Percentiles rank a stretch among this genome's conserved stretches.
Evolutionary conservation across 768 basidiomycete genomes (phyloP).

Genomic region (Lactifluus subvellereus): DNA sequence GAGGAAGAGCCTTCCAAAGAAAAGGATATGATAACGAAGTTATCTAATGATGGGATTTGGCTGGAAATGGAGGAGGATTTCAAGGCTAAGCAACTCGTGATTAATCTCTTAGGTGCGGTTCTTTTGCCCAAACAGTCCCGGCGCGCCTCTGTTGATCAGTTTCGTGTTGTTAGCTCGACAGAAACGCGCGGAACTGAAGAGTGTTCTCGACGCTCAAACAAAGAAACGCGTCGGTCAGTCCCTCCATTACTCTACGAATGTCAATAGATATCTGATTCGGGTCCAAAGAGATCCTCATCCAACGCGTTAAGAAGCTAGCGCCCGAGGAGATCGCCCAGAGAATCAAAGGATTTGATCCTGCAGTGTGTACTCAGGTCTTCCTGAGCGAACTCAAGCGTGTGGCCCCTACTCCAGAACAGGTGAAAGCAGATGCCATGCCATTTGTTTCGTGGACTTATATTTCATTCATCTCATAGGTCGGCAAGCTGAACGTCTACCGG

Average conservation of each 20-base stretch:
- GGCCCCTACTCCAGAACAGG: conserved; percentile 88
- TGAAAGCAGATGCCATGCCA: conserved; percentile 28
- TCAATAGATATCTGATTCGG: background rate
- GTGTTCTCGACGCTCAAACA: conserved; percentile 84
- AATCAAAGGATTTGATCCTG: conserved; percentile 82
- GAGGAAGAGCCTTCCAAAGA: conserved; percentile 64
- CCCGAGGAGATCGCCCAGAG: conserved; percentile 82
- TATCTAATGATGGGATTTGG: conserved; percentile 86
- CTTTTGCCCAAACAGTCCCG: background rate
- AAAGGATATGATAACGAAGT: conserved; percentile 71
- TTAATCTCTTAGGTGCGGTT: conserved; percentile 73
- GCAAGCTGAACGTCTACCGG: conserved; percentile 85
- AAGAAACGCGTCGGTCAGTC: conserved; percentile 88
- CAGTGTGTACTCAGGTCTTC: conserved; percentile 84
- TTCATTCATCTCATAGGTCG: conserved; percentile 46
- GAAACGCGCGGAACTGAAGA: conserved; percentile 84
- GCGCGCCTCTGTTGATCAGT: background rate
- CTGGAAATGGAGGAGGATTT: conserved; percentile 97
- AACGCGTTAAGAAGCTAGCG: conserved; percentile 73
- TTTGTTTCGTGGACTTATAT: background rate
- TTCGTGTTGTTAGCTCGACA: conserved; percentile 51
- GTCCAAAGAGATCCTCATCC: conserved; percentile 79
- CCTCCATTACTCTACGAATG: background rate
- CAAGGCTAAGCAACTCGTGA: conserved; percentile 91
- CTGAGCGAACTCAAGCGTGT: conserved; percentile 83